Base-by-base conservation (phyloP, 805 yeast genomes). In the Kazachstania psychrophila region DNA sequence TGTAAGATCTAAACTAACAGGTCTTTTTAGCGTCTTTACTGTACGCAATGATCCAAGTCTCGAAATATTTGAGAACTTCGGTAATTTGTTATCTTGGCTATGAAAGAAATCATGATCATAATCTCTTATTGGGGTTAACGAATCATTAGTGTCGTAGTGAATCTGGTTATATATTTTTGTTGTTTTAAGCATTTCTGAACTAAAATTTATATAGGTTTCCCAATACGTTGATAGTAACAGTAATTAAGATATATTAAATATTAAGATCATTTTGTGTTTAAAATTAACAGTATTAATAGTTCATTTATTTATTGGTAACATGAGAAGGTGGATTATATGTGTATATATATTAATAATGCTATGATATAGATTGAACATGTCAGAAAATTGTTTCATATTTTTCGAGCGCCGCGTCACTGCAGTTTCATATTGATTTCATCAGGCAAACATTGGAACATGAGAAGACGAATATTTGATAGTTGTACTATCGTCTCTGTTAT, bases 121-220 rank as follows among this genome's bases (percentile, higher is more conserved):
- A 25, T 54, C 57, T 27, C 60, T 46, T 4, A 57, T 54, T 7
- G 64, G 64, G 8, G 63, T 58, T 33, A 58, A 41, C 4, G 51
- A 40, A 27, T 46, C 40, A 13, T 43, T 47, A 3, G 52, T 42
- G 1, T 52, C 54, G 32, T 41, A 39, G 15, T 47, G 44, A 14
- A 56, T 41, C 20, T 55, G 52, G 10, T 51, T 45, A 7, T 45
- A 25, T 10, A 52, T 40, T 12, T 46, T 41, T 11, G 56, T 46
- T 12, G 56, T 48, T 38, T 54, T 60, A 14, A 49, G 42, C 64
- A 58, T 58, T 23, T 14, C 28, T n/a, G n/a, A n/a, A n/a, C n/a
- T n/a, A n/a, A n/a, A n/a, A n/a, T n/a, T n/a, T n/a, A n/a, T n/a
- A n/a, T n/a, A n/a, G n/a, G n/a, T n/a, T n/a, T n/a, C n/a, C n/a